These are phyloP conservation scores for Aspergillus nanangensis DNA, from an alignment of 495 filamentous ascomycete species.

Conservation along the genomic window DNA sequence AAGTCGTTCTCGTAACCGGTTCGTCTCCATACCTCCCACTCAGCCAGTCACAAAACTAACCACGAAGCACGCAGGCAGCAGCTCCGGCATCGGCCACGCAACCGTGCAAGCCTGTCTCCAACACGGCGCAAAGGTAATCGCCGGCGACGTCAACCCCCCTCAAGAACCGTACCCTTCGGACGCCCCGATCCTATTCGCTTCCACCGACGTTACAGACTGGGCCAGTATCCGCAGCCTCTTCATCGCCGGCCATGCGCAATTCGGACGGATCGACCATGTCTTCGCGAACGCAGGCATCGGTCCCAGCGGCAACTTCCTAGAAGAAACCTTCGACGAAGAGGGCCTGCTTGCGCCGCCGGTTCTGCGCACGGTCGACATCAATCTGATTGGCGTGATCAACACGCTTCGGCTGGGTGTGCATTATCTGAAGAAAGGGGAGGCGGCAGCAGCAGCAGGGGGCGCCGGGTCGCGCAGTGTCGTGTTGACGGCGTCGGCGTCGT, in stretches of 20 bases:
- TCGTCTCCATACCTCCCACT: background rate
- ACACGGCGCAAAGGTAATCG: constrained; percentile 40
- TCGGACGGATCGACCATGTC: constrained; percentile 45
- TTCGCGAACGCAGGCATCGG: constrained; percentile 47
- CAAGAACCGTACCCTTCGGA: constrained; percentile 16
- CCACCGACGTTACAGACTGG: constrained; percentile 41
- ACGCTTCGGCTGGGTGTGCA: constrained; percentile 33
- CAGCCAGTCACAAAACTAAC: background rate
- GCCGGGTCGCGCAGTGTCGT: constrained; percentile 31
- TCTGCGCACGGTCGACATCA: constrained; percentile 35
- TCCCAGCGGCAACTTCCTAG: constrained; percentile 33
- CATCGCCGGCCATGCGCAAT: constrained; percentile 26
- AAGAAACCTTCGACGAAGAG: constrained; percentile 32
- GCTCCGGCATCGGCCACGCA: constrained; percentile 46
- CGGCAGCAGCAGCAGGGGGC: background rate
- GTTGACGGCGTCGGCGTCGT: constrained; percentile 32
- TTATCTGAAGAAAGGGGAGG: constrained; percentile 13
- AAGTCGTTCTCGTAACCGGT: constrained; percentile 49
- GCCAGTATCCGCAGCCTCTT: constrained; percentile 34
- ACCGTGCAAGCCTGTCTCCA: constrained; percentile 41
- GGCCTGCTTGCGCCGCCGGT: constrained; percentile 38
- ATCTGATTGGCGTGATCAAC: constrained; percentile 38
- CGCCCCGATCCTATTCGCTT: constrained; percentile 22
- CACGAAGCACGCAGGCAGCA: constrained; percentile 31
- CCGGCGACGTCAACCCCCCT: constrained; percentile 33